These are phyloP conservation scores for Lactifluus subvellereus DNA, from an alignment of 768 basidiomycete species.

Conservation along the genomic window DNA sequence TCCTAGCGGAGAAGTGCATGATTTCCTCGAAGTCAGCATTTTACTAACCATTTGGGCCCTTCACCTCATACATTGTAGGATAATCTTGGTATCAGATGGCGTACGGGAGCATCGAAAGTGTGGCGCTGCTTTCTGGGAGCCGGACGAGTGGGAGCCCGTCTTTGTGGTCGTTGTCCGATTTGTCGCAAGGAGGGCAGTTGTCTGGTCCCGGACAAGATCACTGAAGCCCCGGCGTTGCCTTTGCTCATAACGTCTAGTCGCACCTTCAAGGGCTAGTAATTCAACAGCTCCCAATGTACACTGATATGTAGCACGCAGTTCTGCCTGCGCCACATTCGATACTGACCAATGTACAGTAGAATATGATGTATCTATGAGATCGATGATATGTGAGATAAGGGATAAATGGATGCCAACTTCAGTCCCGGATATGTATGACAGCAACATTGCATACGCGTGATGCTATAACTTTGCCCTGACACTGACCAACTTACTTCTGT, in stretches of 20 bases:
- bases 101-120: neutral
- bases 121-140: constrained; percentile 1
- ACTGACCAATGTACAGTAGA: no score
- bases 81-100: constrained; percentile 70
- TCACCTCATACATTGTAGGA: constrained; percentile 32
- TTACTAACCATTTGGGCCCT: neutral
- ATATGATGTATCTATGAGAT: neutral
- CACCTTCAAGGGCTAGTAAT: no score
- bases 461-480: constrained; percentile 32
- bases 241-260: neutral
- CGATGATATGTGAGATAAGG: neutral
- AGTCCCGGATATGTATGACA: neutral
- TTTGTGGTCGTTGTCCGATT: neutral
- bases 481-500: constrained; percentile 35
- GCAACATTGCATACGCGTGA: no score
- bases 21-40: constrained; percentile 64
- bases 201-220: no score
- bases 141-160: neutral
- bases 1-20: constrained; percentile 70
- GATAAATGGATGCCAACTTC: neutral
- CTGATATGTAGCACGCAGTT: neutral
- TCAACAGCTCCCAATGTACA: neutral
- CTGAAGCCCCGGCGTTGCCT: neutral
- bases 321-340: no score
- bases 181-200: neutral